phyloP scores from a whole-genome alignment of 371 early-diverging fungal species.

The Mucor indicus region DNA sequence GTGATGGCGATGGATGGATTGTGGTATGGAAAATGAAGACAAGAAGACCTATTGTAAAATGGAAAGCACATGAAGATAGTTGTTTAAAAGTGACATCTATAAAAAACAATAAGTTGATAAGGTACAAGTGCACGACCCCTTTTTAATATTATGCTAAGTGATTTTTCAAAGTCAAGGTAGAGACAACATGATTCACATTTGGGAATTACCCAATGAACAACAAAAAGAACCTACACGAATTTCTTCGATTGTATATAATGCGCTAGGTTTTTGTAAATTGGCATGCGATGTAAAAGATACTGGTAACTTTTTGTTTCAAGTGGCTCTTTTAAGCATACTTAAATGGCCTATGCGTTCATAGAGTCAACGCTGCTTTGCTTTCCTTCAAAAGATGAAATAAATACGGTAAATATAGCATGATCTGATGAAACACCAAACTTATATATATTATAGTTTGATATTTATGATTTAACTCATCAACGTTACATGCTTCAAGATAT shows the following conservation, averaged over 20 bases:
- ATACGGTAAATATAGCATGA: conserved; percentile 23
- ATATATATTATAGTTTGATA: conserved; percentile 34
- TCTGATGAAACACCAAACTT: neutral
- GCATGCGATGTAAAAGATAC: conserved; percentile 10
- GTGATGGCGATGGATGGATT: conserved; percentile 41
- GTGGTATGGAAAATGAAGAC: conserved; percentile 39
- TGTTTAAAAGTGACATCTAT: conserved; percentile 23
- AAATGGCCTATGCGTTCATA: no score
- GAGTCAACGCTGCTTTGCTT: conserved; percentile 19
- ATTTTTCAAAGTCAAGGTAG: conserved; percentile 41
- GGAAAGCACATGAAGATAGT: conserved; percentile 41
- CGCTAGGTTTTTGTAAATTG: conserved; percentile 42
- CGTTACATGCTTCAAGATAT: conserved; percentile 6
- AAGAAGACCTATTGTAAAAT: conserved; percentile 29
- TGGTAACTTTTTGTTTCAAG: neutral
- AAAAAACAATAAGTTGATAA: conserved; percentile 21
- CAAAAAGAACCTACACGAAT: conserved; percentile 4
- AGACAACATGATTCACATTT: conserved; percentile 46
- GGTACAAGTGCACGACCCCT: conserved; percentile 11
- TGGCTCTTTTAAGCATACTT: no score
- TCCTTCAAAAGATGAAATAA: conserved; percentile 28
- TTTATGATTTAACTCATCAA: conserved; percentile 35
- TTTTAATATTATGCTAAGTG: conserved; percentile 20
- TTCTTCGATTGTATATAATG: conserved; percentile 32
- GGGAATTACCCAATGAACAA: conserved; percentile 26